Evolutionary conservation across 148 eudicot genomes (phyloP).

Genomic region (Vaccinium vitisidaea): DNA sequence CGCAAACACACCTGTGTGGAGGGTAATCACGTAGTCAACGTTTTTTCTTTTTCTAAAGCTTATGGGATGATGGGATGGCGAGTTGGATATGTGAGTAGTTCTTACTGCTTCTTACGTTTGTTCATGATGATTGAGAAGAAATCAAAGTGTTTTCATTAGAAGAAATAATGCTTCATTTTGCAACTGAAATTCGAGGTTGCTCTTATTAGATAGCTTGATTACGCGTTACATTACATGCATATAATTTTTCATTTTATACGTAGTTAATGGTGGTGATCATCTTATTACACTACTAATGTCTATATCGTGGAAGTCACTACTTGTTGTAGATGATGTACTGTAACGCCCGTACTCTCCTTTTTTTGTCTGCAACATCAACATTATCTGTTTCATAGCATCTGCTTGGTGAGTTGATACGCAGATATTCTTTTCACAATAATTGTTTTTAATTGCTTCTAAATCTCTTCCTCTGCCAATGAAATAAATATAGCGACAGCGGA

Average conservation of each 20-base stretch:
- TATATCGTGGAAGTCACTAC: background rate
- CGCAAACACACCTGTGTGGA: slow-evolving; percentile 86
- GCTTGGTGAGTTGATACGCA: background rate
- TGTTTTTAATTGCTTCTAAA: background rate
- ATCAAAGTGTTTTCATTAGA: background rate
- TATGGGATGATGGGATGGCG: slow-evolving; percentile 99
- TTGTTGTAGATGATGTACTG: background rate
- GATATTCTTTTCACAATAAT: background rate
- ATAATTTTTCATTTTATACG: background rate
- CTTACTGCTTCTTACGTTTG: background rate
- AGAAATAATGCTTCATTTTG: background rate
- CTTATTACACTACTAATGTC: background rate
- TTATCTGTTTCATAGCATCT: background rate
- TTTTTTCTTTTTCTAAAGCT: slow-evolving; percentile 96
- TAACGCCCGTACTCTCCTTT: background rate
- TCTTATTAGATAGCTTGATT: slow-evolving; percentile 9
- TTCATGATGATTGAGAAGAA: background rate
- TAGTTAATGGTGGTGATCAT: background rate
- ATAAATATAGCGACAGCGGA: background rate
- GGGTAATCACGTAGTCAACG: slow-evolving; percentile 82
- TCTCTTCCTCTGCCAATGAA: background rate
- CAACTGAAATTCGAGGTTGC: background rate
- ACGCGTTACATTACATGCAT: background rate
- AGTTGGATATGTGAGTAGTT: slow-evolving; percentile 88
- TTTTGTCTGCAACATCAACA: background rate